Evolutionary conservation across 2,329 filamentous ascomycete species (phyloP).

Genomic region (Pseudofabraea citricarpa): DNA sequence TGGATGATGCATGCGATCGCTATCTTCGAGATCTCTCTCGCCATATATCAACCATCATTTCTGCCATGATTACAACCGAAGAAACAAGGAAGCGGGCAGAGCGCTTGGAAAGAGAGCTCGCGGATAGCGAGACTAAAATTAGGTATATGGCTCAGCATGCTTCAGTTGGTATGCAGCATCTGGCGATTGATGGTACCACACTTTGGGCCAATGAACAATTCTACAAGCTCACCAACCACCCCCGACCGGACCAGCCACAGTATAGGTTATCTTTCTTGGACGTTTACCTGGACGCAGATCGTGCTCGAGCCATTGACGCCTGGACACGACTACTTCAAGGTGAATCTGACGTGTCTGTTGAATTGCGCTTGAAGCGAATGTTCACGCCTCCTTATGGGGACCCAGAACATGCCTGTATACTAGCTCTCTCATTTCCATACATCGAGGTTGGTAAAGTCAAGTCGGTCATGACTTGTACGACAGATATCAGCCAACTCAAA

Average conservation of each 20-base stretch:
- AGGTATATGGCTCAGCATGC: constrained; percentile 25
- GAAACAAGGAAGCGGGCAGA: constrained; percentile 15
- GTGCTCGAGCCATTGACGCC: constrained; percentile 7
- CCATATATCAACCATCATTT: constrained; percentile 17
- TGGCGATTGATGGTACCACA: constrained; percentile 16
- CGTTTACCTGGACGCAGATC: constrained; percentile 18
- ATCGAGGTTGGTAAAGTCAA: constrained; percentile 18
- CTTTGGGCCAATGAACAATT: constrained; percentile 25
- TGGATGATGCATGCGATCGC: constrained; percentile 18
- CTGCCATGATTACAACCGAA: constrained; percentile 16
- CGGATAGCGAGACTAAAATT: constrained; percentile 15
- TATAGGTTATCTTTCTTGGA: constrained; percentile 18
- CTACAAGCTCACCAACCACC: constrained; percentile 16
- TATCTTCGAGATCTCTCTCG: constrained; percentile 21
- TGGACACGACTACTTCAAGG: constrained; percentile 18
- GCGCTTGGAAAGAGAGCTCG: constrained; percentile 15
- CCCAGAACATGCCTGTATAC: constrained; percentile 18
- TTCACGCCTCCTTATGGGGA: constrained; percentile 21
- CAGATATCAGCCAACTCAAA: constrained; percentile 23
- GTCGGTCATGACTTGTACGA: constrained; percentile 23
- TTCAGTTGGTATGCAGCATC: constrained; percentile 22
- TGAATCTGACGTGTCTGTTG: constrained; percentile 14
- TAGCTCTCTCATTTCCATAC: constrained; percentile 16
- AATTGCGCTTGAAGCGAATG: constrained; percentile 20
- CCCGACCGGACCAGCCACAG: constrained; percentile 6